Conservation (phyloP, 2,329 filamentous ascomycete species). For the Akanthomyces dipterigenus region DNA sequence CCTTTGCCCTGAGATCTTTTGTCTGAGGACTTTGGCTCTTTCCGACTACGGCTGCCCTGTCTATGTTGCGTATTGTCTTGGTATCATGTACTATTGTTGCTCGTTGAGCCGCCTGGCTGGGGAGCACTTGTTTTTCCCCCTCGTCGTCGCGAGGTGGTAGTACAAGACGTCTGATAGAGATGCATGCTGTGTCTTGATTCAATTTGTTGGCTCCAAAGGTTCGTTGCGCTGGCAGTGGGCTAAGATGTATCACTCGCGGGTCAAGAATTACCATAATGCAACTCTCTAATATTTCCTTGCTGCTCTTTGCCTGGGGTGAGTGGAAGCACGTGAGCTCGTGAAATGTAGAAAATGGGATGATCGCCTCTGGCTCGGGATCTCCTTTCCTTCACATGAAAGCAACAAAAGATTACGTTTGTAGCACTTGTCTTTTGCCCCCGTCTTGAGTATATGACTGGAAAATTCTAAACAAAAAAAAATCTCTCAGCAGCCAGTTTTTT, state of each 20-base stretch:
- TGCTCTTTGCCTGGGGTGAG: too few relatives aligned
- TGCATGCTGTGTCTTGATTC: too few relatives aligned
- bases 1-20: slow-evolving; percentile 11
- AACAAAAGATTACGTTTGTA: neutral
- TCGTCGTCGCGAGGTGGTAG: too few relatives aligned
- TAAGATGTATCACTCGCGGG: too few relatives aligned
- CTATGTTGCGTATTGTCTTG: neutral
- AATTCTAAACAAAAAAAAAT: slow-evolving; percentile 1
- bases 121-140: slow-evolving; percentile 9
- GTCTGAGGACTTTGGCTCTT: slow-evolving; percentile 5
- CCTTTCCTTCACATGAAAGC: neutral
- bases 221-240: too few relatives aligned
- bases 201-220: too few relatives aligned
- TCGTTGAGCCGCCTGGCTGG: neutral
- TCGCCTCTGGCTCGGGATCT: neutral
- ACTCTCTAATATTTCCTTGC: too few relatives aligned
- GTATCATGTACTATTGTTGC: neutral
- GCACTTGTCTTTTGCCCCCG: neutral
- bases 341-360: neutral
- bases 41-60: slow-evolving; percentile 3
- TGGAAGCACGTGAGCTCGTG: neutral
- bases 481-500: neutral
- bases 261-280: too few relatives aligned
- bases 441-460: neutral
- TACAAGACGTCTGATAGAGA: too few relatives aligned